Evolutionary conservation across 2,329 filamentous ascomycete species (phyloP).

Genomic region (Neonectria punicea): DNA sequence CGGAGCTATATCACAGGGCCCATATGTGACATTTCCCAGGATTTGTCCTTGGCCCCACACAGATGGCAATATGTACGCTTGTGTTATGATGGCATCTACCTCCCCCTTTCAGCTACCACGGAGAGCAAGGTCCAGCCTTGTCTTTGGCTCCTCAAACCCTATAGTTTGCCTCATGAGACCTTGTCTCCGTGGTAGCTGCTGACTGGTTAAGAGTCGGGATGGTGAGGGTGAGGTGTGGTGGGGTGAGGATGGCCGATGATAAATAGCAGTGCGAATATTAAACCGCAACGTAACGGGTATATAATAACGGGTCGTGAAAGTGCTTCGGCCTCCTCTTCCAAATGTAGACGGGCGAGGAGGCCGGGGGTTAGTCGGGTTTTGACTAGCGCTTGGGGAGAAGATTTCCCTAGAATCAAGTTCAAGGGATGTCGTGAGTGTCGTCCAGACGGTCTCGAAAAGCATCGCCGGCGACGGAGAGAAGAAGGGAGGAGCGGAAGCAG

Average conservation of each 20-base stretch:
- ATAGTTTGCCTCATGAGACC: conserved; percentile 26
- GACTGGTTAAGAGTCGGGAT: conserved; percentile 22
- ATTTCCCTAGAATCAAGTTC: conserved; percentile 32
- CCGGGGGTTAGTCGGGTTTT: conserved; percentile 34
- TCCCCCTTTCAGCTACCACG: conserved; percentile 37
- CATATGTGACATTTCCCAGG: conserved; percentile 37
- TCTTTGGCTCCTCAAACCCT: conserved; percentile 17
- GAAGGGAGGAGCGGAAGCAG: conserved; percentile 15
- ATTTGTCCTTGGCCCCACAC: conserved; percentile 36
- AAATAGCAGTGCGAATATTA: conserved; percentile 43
- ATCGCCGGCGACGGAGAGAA: conserved; percentile 40
- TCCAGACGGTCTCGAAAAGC: conserved; percentile 41
- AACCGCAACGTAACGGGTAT: conserved; percentile 46
- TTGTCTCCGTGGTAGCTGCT: conserved; percentile 36
- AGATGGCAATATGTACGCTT: conserved; percentile 38
- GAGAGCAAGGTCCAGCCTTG: conserved; percentile 38
- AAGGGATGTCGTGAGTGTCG: conserved; percentile 39
- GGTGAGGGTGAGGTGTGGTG: conserved; percentile 29
- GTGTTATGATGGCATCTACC: conserved; percentile 29
- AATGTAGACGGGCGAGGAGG: conserved; percentile 29
- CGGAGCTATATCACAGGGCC: conserved; percentile 44
- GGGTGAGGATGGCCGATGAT: conserved; percentile 36
- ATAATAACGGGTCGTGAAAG: conserved; percentile 44
- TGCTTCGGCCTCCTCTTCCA: conserved; percentile 32
- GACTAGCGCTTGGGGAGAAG: conserved; percentile 27